Evolutionary conservation across 2,329 filamentous ascomycete genomes (phyloP), one percentile per base, ranked within the genome.

Genomic region (Biscogniauxia mediterranea): DNA sequence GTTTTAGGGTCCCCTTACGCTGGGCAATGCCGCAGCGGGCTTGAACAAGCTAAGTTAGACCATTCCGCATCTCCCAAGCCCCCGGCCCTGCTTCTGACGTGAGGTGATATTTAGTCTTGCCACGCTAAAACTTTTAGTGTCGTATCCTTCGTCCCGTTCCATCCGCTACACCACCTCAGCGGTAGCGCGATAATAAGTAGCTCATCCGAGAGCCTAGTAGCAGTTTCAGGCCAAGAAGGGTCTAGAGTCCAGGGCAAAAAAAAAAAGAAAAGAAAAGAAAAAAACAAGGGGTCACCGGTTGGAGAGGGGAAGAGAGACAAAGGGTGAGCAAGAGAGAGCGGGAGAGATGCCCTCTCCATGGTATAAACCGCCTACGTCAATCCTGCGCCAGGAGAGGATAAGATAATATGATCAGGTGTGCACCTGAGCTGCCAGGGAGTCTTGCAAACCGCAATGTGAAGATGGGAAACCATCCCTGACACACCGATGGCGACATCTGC

Each of bases 101-200:
- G 53, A 57, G 51, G 52, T 49, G 54, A 56, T 56, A 60, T 56
- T 61, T 65, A 61, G 59, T 63, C 52, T 57, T 55, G 52, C 57
- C 54, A 58, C 55, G 52, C 23, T 38, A 54, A 54, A 66, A 54
- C 62, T 57, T 65, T 6, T 57, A 66, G 62, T 63, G 65, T 66
- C 63, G 65, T 66, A 65, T 66, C 56, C 50, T 59, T 64, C 38
- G 28, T 61, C 56, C 58, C 60, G 57, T 65, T 50, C 63, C 59
- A 61, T 64, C 55, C 63, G 52, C 57, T 61, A 60, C 59, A 61
- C 55, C 38, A 51, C 38, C 52, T 17, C 15, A 46, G 61, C 63
- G 55, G 62, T 63, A 60, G 57, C 61, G 62, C 64, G 62, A 61
- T 60, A 55, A 59, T 50, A 58, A 55, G 61, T 59, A 50, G 60